Conservation (phyloP, 2,329 filamentous ascomycete species). For the Hypocreales sp. region DNA sequence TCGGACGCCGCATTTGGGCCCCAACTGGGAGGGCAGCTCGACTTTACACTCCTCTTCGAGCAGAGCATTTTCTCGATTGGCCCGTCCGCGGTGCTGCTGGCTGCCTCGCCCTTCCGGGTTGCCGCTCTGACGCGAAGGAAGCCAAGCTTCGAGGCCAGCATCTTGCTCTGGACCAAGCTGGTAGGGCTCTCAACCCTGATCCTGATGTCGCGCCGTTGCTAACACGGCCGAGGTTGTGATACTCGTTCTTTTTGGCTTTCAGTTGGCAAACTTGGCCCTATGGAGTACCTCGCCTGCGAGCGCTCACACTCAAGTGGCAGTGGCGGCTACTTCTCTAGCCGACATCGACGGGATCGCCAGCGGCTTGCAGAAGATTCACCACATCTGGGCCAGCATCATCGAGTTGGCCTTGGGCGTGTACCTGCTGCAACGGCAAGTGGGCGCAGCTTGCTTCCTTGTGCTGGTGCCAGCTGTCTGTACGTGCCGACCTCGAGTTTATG, state of each 20-base stretch:
- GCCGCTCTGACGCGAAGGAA: neutral
- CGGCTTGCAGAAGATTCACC: conserved; percentile 20
- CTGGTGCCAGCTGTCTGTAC: neutral
- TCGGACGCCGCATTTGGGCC: too few relatives aligned
- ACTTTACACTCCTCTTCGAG: conserved; percentile 1
- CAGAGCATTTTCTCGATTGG: neutral
- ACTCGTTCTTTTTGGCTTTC: too few relatives aligned
- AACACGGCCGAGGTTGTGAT: too few relatives aligned
- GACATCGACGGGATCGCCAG: conserved; percentile 26
- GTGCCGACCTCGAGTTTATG: too few relatives aligned
- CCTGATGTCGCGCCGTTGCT: too few relatives aligned
- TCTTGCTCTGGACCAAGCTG: too few relatives aligned
- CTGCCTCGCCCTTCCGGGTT: neutral
- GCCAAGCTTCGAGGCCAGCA: neutral
- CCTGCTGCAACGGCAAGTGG: conserved; percentile 20
- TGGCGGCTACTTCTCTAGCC: too few relatives aligned
- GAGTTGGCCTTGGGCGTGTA: conserved; percentile 29
- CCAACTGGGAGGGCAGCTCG: too few relatives aligned
- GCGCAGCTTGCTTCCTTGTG: neutral
- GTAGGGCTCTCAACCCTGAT: too few relatives aligned
- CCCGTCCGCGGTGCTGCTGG: neutral
- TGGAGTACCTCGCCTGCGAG: too few relatives aligned
- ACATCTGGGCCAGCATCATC: conserved; percentile 23
- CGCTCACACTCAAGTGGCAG: too few relatives aligned
- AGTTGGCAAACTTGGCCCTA: too few relatives aligned